Evolutionary conservation across 805 yeast genomes (phyloP).

Genomic region (Ogataea trehaloabstinens): DNA sequence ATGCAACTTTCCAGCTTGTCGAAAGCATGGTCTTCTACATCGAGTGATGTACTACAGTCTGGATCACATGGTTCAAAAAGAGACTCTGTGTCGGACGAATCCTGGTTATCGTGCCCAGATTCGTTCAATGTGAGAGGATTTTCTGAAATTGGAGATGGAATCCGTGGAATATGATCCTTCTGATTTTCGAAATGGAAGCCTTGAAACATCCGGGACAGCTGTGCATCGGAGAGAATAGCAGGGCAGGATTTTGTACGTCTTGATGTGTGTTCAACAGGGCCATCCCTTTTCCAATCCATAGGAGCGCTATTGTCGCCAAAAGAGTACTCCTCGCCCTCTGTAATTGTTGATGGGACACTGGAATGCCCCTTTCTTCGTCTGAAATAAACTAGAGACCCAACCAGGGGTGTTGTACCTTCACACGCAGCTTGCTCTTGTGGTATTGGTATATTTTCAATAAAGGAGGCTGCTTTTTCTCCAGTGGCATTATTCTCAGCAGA

Average conservation of each 20-base stretch:
- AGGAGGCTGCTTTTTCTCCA: too few relatives aligned
- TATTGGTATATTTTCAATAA: background rate
- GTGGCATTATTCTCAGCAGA: background rate
- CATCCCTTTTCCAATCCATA: too few relatives aligned
- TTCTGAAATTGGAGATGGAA: background rate
- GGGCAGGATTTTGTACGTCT: background rate
- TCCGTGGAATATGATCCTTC: background rate
- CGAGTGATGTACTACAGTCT: background rate
- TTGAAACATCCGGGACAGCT: background rate
- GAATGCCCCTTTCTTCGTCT: conserved; percentile 13
- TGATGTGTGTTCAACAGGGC: background rate
- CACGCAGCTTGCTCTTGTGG: background rate
- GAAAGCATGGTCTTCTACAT: conserved; percentile 13
- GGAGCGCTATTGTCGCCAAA: too few relatives aligned
- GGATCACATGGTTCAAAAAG: conserved; percentile 3
- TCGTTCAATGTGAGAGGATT: background rate
- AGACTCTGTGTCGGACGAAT: conserved; percentile 6
- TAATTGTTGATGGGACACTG: background rate
- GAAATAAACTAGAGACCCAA: conserved; percentile 29
- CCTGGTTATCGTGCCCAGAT: background rate
- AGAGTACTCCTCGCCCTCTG: background rate
- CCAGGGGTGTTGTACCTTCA: conserved; percentile 26
- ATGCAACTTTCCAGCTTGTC: conserved; percentile 15
- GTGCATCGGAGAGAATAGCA: background rate
- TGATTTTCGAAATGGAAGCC: conserved; percentile 1